Evolutionary conservation across 2,329 filamentous ascomycete genomes (phyloP), one percentile per base, ranked within the genome.

Genomic region (Cladosporium sp.): DNA sequence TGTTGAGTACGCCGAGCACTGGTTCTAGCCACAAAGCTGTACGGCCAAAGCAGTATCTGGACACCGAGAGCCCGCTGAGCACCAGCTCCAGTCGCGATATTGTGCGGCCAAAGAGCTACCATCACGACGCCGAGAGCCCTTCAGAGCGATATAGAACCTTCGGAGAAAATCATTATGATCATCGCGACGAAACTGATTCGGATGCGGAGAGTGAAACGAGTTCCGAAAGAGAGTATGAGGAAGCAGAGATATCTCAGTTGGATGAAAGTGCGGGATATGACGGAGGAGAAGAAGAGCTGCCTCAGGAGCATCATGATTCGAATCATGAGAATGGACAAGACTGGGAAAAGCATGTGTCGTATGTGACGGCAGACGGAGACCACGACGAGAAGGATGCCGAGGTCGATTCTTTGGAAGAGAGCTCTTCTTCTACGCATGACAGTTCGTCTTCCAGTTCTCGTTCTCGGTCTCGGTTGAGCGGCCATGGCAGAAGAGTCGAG

Each of bases 1-100:
- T 36, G 5, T 13, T 41, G 20, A 48, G 45, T 13, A 41, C 45
- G 4, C 37, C 27, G 8, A 48, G 45, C 45, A 41, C 45, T 7
- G 37, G 27, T 4, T 48, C 45, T 7, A 48, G 45, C 36, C 27
- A 48, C 19, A 41, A 34, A 24, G 24, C 13, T 17, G 45, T 48
- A 17, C 45, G 45, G 4, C 45, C 45, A 13, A 48, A 48, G 27
- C 45, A 48, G n/a, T 48, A 48, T 17, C 45, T 40, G 27, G 37
- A 48, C 37, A 24, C 29, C 6, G 45, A 48, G 17, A 48, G 45
- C 27, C 37, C 45, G 13, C 45, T 37, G 7, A 48, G 45, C 37
- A 48, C 45, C 18, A 37, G 45, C 29, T 48, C 45, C 12, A 48
- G 45, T 24, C 45, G 45, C 37, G 29, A 48, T 1, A 4, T 48